These are phyloP conservation scores for Leptosphaerulina australis DNA, from an alignment of 2,329 filamentous ascomycete genomes.

Conservation along the genomic window DNA sequence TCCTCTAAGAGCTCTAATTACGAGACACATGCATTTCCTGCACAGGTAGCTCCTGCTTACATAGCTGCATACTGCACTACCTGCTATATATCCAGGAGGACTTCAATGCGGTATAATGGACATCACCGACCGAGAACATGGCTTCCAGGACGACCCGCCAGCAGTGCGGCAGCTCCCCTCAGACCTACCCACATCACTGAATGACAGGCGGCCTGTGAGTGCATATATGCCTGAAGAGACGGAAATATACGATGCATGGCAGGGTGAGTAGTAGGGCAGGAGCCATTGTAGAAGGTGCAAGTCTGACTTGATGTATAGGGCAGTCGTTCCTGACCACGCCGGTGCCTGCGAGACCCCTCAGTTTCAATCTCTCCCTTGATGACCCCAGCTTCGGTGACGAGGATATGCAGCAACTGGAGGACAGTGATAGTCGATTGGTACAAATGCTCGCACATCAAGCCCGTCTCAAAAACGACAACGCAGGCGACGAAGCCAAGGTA, in stretches of 20 bases:
- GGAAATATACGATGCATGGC: constrained; percentile 99
- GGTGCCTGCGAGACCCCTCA: constrained; percentile 79
- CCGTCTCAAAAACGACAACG: constrained; percentile 74
- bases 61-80: constrained; percentile 4
- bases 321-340: constrained; percentile 93
- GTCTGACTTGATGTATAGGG: constrained; percentile 59
- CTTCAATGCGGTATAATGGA: constrained; percentile 46
- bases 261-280: constrained; percentile 66
- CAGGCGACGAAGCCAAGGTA: constrained; percentile 77
- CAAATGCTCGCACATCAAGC: constrained; percentile 96
- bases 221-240: constrained; percentile 75
- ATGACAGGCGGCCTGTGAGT: constrained; percentile 77
- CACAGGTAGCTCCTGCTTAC: constrained; percentile 9
- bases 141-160: constrained; percentile 41
- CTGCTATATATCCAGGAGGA: neutral
- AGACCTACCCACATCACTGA: constrained; percentile 88
- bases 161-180: constrained; percentile 66
- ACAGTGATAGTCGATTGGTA: constrained; percentile 87
- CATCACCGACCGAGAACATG: constrained; percentile 43
- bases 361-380: constrained; percentile 84
- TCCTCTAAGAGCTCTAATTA: neutral
- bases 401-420: constrained; percentile 62
- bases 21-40: constrained; percentile 11
- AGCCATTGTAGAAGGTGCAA: neutral
- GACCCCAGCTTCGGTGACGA: constrained; percentile 76